Conservation (phyloP, 108 stramenopile genomes). For the Epithemia pelagica region DNA sequence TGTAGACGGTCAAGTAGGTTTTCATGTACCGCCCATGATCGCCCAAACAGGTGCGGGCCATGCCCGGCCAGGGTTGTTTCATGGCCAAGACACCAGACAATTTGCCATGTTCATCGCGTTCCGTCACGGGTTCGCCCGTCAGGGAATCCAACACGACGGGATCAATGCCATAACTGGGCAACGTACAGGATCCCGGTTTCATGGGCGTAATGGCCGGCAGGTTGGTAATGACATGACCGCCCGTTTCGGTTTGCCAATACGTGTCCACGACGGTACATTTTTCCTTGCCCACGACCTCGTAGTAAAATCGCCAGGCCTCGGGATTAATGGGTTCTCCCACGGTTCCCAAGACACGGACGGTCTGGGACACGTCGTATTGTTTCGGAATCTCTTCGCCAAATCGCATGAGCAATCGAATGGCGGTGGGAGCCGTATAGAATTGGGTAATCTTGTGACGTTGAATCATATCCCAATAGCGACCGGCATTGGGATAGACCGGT, state of each 20-base stretch:
- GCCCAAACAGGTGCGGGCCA: constrained; percentile 89
- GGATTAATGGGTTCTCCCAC: constrained; percentile 99
- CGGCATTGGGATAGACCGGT: constrained; percentile 87
- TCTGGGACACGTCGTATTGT: constrained; percentile 77
- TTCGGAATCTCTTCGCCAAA: constrained; percentile 73
- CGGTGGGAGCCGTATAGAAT: constrained; percentile 90
- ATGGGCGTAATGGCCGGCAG: constrained; percentile 90
- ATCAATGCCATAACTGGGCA: constrained; percentile 93
- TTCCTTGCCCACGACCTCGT: constrained; percentile 80
- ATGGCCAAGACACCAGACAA: constrained; percentile 89
- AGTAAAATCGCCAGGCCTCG: constrained; percentile 98
- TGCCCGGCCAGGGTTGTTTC: constrained; percentile 89
- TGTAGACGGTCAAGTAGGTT: constrained; percentile 89
- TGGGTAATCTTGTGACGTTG: constrained; percentile 79
- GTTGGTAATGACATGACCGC: constrained; percentile 90
- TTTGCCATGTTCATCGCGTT: constrained; percentile 44
- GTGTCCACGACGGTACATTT: constrained; percentile 92
- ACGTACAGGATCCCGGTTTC: constrained; percentile 91
- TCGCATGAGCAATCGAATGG: constrained; percentile 94
- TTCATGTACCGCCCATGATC: constrained; percentile 90
- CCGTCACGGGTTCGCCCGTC: constrained; percentile 41
- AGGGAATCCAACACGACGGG: constrained; percentile 80
- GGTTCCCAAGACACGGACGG: constrained; percentile 82
- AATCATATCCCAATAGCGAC: constrained; percentile 92
- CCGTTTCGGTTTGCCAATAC: constrained; percentile 98